These are phyloP conservation scores for Calonectria fujianensis DNA, from an alignment of 2,329 filamentous ascomycete species.

Conservation along the genomic window DNA sequence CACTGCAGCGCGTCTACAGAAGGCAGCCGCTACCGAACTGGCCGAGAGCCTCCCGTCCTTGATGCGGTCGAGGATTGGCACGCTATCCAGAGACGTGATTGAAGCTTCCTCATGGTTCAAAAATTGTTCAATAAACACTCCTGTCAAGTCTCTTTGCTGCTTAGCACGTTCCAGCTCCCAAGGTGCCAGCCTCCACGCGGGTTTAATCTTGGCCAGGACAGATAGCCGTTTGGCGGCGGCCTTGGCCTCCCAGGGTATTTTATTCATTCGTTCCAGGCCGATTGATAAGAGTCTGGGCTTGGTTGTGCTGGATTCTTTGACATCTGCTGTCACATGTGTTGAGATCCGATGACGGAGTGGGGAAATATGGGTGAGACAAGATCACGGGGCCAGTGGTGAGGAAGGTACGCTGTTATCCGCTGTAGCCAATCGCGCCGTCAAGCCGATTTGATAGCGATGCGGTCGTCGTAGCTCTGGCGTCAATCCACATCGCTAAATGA, in stretches of 20 bases:
- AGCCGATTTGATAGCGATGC: too few relatives aligned
- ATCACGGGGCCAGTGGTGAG: neutral
- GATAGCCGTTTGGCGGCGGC: slow-evolving; percentile 47
- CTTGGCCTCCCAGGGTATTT: slow-evolving; percentile 42
- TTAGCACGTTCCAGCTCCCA: slow-evolving; percentile 42
- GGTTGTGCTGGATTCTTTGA: neutral
- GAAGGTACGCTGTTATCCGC: neutral
- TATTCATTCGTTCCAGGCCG: neutral
- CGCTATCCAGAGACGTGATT: slow-evolving; percentile 17
- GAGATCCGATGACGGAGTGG: neutral
- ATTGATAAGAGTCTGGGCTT: too few relatives aligned
- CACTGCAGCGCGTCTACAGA: slow-evolving; percentile 68
- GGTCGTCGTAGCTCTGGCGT: neutral
- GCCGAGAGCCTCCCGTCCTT: slow-evolving; percentile 7
- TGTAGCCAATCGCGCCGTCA: neutral
- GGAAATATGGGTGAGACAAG: neutral
- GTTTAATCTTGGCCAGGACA: slow-evolving; percentile 44
- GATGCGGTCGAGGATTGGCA: slow-evolving; percentile 22
- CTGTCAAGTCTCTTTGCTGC: slow-evolving; percentile 42
- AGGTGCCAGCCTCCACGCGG: slow-evolving; percentile 46
- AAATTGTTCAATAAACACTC: slow-evolving; percentile 47
- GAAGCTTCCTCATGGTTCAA: slow-evolving; percentile 27
- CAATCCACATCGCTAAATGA: too few relatives aligned
- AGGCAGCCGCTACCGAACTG: slow-evolving; percentile 67
- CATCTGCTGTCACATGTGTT: too few relatives aligned